phyloP scores from a whole-genome alignment of 768 basidiomycete genomes.

The Megacollybia marginata region DNA sequence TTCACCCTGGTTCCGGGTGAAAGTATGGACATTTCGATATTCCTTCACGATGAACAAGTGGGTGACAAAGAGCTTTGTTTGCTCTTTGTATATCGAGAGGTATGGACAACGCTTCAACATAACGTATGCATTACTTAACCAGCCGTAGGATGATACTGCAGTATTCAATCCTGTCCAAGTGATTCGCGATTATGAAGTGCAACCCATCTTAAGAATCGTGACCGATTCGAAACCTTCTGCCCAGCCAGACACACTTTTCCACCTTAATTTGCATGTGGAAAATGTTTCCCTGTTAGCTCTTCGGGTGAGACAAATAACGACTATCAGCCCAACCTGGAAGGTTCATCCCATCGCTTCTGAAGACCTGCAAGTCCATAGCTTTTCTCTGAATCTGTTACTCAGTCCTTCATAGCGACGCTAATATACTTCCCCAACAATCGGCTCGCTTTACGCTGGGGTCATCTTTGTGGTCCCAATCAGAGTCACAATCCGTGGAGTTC shows the following conservation, averaged over 20 bases:
- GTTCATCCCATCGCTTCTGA: constrained; percentile 32
- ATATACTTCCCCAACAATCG: constrained; percentile 40
- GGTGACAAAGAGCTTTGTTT: constrained; percentile 49
- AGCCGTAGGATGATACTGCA: constrained; percentile 34
- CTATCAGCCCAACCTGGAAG: constrained; percentile 66
- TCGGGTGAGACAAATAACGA: constrained; percentile 48
- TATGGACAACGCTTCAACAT: constrained; percentile 15
- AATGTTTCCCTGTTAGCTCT: constrained; percentile 40
- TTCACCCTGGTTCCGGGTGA: constrained; percentile 34
- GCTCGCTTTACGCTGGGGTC: constrained; percentile 36
- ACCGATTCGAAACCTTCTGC: constrained; percentile 44
- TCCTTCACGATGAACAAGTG: constrained; percentile 41
- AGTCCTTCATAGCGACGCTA: constrained; percentile 10
- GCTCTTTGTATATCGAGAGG: constrained; percentile 64
- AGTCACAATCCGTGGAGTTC: constrained; percentile 38
- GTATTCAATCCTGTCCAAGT: constrained; percentile 55
- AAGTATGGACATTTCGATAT: constrained; percentile 41
- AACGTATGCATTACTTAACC: neutral
- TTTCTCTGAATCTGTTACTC: constrained; percentile 4
- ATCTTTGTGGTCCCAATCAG: constrained; percentile 26
- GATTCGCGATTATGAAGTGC: constrained; percentile 50
- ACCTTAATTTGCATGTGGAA: constrained; percentile 47
- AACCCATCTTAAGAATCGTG: constrained; percentile 47
- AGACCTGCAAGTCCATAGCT: constrained; percentile 32
- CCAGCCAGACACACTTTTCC: constrained; percentile 40